Base-by-base conservation (phyloP, 1,284 basidiomycete genomes). In the Leccinum holopus region DNA sequence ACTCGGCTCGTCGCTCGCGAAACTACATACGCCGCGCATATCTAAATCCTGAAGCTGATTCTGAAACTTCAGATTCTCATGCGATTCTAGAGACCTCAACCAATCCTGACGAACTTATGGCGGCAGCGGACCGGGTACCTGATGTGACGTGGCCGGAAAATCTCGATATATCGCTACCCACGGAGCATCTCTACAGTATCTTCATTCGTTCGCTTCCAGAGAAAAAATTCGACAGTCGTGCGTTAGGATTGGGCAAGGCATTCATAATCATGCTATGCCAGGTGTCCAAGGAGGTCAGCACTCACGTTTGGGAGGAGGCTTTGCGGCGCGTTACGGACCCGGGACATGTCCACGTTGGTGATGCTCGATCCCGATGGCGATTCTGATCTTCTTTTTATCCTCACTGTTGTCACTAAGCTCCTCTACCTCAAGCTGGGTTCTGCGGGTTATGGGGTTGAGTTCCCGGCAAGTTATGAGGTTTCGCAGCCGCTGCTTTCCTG, bases 61-160 rank as follows among this genome's bases (percentile, higher is more conserved):
- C 8, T 33, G 28, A 5, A 8, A 25, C 44, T 21, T 47, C 52
- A 56, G 39, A 60, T 35, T 6, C 59, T 44, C 58, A 30, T 47
- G 55, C 66, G 66, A 35, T 67, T 14, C 37, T 67, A 18, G 64
- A 59, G 37, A 61, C 58, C 2, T 67, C 67, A 21, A 63, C 54
- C 18, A n/a, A 67, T 57, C 67, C 64, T 14, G 67, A 59, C 32
- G 35, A 18, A n/a, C 65, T 67, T 47, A 66, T 33, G 35, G 35
- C 58, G 1, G 67, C 58, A 7, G 65, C 64, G 18, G 59, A 61
- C 28, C 25, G 66, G 16, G 53, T 67, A 8, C 63, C 63, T 11
- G 58, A 54, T 9, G 60, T 62, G 14, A 47, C 28, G 32, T 67
- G 66, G 66, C 55, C 59, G 7, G 32, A 51, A 21, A 21, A 41